phyloP scores from a whole-genome alignment of 208 protist genomes.

The Wallacemonas rigidus region DNA sequence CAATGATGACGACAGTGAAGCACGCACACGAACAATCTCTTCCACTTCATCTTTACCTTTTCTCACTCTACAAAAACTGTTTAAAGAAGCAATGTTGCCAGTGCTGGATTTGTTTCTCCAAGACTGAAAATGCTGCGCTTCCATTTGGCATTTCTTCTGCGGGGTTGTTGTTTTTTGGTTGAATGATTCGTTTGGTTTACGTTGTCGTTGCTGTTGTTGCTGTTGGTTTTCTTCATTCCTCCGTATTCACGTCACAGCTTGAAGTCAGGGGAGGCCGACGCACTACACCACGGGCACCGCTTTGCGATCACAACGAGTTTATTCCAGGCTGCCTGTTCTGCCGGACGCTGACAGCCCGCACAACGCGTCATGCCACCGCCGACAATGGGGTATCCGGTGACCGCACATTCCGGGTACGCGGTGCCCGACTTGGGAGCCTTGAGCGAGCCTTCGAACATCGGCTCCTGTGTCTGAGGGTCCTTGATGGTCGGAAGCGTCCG shows the following conservation, averaged over 20 bases:
- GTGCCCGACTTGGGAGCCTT: conserved; percentile 71
- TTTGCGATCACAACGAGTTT: conserved; percentile 78
- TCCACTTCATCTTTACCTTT: no score
- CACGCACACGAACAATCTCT: no score
- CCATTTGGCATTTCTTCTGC: no score
- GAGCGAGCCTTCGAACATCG: conserved; percentile 86
- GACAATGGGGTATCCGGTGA: conserved; percentile 90
- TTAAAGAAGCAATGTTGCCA: no score
- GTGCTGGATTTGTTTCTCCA: no score
- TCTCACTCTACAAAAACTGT: no score
- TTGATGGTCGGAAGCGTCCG: conserved; percentile 57
- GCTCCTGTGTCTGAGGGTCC: conserved; percentile 63
- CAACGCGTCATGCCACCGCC: conserved; percentile 69
- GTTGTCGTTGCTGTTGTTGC: background rate
- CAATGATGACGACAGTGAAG: background rate
- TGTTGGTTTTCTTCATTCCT: conserved; percentile 13
- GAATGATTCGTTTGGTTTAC: no score
- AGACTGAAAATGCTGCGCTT: no score
- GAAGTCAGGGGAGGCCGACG: conserved; percentile 63
- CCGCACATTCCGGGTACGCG: conserved; percentile 82
- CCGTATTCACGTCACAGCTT: conserved; percentile 39
- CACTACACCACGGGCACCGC: conserved; percentile 90
- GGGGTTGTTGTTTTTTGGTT: no score
- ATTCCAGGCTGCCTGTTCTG: conserved; percentile 93
- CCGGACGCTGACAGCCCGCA: conserved; percentile 70